A percentile compares a stretch with the other conserved stretches of the same genome.
Evolutionary conservation across 139 green algal genomes (phyloP).

Genomic region (Medakamo hakoo): DNA sequence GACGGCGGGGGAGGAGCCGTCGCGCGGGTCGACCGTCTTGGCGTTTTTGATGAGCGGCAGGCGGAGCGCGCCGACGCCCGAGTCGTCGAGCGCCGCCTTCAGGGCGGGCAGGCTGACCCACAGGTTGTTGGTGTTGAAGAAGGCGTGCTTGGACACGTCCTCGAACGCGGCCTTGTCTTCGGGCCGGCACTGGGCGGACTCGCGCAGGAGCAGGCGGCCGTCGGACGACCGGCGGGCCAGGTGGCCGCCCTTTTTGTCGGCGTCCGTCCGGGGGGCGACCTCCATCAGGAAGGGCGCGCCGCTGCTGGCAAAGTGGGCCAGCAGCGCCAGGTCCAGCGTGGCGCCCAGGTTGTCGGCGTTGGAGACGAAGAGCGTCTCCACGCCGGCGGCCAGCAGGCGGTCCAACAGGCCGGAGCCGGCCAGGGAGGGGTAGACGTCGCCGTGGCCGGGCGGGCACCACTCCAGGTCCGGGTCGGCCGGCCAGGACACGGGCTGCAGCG

Average conservation of each 20-base stretch:
- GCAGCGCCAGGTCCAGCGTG: slow-evolving; percentile 68
- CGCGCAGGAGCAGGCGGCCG: slow-evolving; percentile 60
- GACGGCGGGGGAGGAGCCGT: slow-evolving; percentile 42
- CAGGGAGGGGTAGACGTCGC: slow-evolving; percentile 85
- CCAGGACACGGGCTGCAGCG: slow-evolving; percentile 38
- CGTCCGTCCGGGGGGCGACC: slow-evolving; percentile 65
- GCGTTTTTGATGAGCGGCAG: slow-evolving; percentile 89
- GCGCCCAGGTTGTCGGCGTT: slow-evolving; percentile 88
- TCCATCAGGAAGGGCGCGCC: slow-evolving; percentile 76
- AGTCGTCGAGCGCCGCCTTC: slow-evolving; percentile 25
- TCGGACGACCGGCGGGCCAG: slow-evolving; percentile 47
- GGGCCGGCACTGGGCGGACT: slow-evolving; percentile 71
- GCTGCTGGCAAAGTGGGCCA: slow-evolving; percentile 58
- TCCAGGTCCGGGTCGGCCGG: slow-evolving; percentile 51
- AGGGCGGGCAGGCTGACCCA: slow-evolving; percentile 66
- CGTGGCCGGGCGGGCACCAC: slow-evolving; percentile 80
- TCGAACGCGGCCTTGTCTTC: slow-evolving; percentile 74
- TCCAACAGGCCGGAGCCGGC: slow-evolving; percentile 77
- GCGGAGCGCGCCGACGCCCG: slow-evolving; percentile 36
- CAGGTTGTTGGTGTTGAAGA: slow-evolving; percentile 96
- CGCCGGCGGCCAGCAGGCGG: slow-evolving; percentile 40
- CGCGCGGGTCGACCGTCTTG: slow-evolving; percentile 82
- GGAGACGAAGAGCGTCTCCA: slow-evolving; percentile 49
- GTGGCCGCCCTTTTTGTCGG: slow-evolving; percentile 89
- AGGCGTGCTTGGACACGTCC: slow-evolving; percentile 65